These are phyloP conservation scores for Rhypophila decipiens DNA, from an alignment of 495 filamentous ascomycete species.

Conservation along the genomic window DNA sequence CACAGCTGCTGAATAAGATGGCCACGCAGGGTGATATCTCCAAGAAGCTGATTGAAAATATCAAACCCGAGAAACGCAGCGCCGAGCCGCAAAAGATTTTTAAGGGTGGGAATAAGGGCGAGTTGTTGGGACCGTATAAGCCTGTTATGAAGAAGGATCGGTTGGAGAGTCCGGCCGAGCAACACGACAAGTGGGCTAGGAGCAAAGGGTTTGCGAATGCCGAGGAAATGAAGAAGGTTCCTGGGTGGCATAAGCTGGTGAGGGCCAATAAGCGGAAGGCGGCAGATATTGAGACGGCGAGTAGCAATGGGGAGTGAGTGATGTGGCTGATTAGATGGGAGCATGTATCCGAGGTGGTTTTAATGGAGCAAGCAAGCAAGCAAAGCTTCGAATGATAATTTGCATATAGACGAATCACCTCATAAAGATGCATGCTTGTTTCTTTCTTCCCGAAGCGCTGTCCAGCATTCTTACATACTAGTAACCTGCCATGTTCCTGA, in stretches of 20 bases:
- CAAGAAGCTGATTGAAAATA: slow-evolving; percentile 2
- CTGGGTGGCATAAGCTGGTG: slow-evolving; percentile 27
- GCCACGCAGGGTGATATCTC: slow-evolving; percentile 43
- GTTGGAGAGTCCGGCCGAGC: slow-evolving; percentile 58
- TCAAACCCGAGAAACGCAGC: slow-evolving; percentile 15
- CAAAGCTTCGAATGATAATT: no score
- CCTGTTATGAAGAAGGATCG: slow-evolving; percentile 60
- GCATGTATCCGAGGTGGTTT: no score
- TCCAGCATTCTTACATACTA: no score
- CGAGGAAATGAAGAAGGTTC: slow-evolving; percentile 36
- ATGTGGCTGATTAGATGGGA: no score
- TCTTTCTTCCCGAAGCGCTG: no score
- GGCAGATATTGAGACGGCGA: no score
- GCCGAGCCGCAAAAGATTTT: slow-evolving; percentile 57
- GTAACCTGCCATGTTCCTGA: no score
- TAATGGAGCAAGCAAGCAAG: no score
- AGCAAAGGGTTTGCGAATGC: slow-evolving; percentile 54
- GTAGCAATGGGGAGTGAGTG: no score
- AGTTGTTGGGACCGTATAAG: slow-evolving; percentile 59
- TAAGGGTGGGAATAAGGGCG: slow-evolving; percentile 57
- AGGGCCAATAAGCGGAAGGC: slow-evolving; percentile 10
- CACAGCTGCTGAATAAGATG: slow-evolving; percentile 57
- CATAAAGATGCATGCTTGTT: no score
- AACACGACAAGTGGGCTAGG: slow-evolving; percentile 71
- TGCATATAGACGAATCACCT: no score